These are phyloP conservation scores for Mollisiaceae sp. DNA, from an alignment of 2,329 filamentous ascomycete genomes.

Conservation along the genomic window DNA sequence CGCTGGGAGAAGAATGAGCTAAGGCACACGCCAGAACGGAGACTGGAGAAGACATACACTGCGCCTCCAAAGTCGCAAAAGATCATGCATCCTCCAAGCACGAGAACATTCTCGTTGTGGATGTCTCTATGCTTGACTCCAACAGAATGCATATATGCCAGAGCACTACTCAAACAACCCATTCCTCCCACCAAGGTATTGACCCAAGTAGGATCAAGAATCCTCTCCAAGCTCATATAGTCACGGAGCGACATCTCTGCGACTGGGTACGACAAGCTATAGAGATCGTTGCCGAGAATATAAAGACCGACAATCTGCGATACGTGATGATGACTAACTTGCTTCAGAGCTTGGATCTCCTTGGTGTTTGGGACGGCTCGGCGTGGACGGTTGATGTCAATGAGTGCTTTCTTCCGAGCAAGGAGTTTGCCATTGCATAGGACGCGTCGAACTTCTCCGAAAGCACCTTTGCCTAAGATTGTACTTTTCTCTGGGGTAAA, in stretches of 20 bases:
- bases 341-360: slow-evolving; percentile 11
- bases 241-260: not conserved
- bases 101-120: not conserved
- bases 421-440: not conserved
- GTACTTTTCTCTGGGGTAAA: not conserved
- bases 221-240: not conserved
- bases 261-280: slow-evolving; percentile 7
- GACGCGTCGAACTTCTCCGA: not conserved
- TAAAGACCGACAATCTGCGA: slow-evolving; percentile 5
- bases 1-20: too few relatives aligned
- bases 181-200: not conserved
- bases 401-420: not conserved
- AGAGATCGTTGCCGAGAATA: not conserved
- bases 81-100: slow-evolving; percentile 11
- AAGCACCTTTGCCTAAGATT: not conserved
- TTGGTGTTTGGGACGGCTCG: not conserved
- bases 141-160: slow-evolving; percentile 4
- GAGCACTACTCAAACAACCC: not conserved
- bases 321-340: slow-evolving; percentile 1
- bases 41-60: not conserved
- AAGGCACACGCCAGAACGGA: too few relatives aligned
- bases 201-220: not conserved
- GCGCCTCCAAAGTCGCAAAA: slow-evolving; percentile 5
- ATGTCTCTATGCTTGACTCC: slow-evolving; percentile 10
- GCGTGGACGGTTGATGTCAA: not conserved